Evolutionary conservation across 1,139 yeast genomes (phyloP).

Genomic region (Geotrichum macrosporum): DNA sequence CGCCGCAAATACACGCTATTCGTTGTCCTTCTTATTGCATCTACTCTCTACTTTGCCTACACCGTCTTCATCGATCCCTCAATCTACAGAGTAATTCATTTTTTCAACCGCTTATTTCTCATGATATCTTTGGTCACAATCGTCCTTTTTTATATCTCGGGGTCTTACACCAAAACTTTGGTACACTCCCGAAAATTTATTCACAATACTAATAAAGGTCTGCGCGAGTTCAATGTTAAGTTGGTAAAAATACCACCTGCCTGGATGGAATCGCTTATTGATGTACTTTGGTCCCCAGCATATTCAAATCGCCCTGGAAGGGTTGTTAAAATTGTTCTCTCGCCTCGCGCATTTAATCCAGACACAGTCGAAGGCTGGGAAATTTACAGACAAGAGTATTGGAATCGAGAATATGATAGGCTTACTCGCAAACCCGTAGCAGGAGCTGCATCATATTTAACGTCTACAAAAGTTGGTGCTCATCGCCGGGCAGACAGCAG

Average conservation of each 20-base stretch:
- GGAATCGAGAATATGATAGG: constrained; percentile 83
- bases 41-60: constrained; percentile 35
- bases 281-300: constrained; percentile 30
- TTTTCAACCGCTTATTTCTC: constrained; percentile 53
- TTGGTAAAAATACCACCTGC: constrained; percentile 66
- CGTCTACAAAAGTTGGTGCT: too few relatives aligned
- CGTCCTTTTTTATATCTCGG: constrained; percentile 75
- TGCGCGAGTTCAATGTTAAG: constrained; percentile 74
- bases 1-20: constrained; percentile 73
- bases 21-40: constrained; percentile 46
- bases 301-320: constrained; percentile 29
- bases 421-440: constrained; percentile 7
- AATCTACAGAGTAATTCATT: constrained; percentile 35
- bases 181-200: constrained; percentile 76
- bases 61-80: constrained; percentile 36
- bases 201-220: constrained; percentile 77
- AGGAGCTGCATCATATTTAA: constrained; percentile 3
- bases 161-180: constrained; percentile 82
- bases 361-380: constrained; percentile 96
- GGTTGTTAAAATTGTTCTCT: constrained; percentile 63
- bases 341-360: constrained; percentile 75
- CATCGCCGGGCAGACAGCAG: constrained; percentile 13
- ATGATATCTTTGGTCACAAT: constrained; percentile 67
- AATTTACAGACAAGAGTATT: constrained; percentile 83
- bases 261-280: constrained; percentile 44